Conservation (phyloP, 2,329 filamentous ascomycete species). For the Aspergillus phoenicis region DNA sequence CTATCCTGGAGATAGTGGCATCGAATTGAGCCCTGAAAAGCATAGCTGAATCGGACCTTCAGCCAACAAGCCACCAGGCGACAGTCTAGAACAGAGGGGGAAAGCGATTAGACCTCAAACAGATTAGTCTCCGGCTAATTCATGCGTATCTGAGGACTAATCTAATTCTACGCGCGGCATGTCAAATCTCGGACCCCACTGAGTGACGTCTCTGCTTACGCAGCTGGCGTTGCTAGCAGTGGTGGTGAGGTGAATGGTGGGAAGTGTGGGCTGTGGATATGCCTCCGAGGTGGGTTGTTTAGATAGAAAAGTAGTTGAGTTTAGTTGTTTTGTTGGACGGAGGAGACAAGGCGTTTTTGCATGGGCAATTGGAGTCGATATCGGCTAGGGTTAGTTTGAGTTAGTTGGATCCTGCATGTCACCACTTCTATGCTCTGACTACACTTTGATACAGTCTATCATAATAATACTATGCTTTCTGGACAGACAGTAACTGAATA, state of each 20-base stretch:
- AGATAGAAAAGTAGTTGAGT: not conserved
- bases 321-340: not conserved
- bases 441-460: not conserved
- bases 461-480: not conserved
- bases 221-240: conserved; percentile 11
- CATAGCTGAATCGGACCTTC: not conserved
- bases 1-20: not conserved
- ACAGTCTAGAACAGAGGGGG: not conserved
- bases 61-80: not conserved
- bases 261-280: not conserved
- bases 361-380: not conserved
- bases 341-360: not conserved
- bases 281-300: not conserved
- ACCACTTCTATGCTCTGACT: not conserved
- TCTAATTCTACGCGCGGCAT: conserved; percentile 12
- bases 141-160: conserved; percentile 4
- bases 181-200: conserved; percentile 20
- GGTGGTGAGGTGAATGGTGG: not conserved
- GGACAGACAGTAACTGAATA: too few species aligned
- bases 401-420: not conserved
- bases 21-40: conserved; percentile 2
- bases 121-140: not conserved
- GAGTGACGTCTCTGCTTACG: conserved; percentile 28
- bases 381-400: too few species aligned
- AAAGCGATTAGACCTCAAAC: not conserved